Base-by-base conservation (phyloP, 352 stramenopile species). In the Blastocystis sp. region DNA sequence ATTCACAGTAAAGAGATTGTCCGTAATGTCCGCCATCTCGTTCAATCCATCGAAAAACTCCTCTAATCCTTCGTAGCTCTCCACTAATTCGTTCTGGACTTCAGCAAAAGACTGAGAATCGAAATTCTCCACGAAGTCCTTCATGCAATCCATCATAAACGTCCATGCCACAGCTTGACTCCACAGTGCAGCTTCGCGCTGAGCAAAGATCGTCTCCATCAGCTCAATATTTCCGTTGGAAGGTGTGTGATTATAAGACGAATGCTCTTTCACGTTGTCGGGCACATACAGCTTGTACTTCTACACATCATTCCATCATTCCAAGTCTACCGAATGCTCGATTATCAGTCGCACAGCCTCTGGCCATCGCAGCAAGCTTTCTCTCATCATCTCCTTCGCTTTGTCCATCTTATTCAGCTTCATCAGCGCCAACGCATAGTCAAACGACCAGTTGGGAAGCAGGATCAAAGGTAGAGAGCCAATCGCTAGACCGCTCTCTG, bases 361-460 rank as follows among this genome's bases (percentile, higher is more conserved):
- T 7, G 70, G 70, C 70, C 70, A 81, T 41, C 70, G 43, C 70
- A 26, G 50, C 24, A 81, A 45, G 20, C 39, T 63, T 20, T 63
- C 45, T 16, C 13, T 26, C 24, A 81, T 63, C 3, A 50, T n/a
- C n/a, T 81, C 39, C 9, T 26, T 34, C 50, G 39, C 70, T 6
- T 24, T 26, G n/a, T 62, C 70, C 6, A 0, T 53, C 7, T 64
- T 20, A 30, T 54, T 37, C 24, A 18, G 18, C 5, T 47, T 41
- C 11, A 62, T 43, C 26, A 63, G 55, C 24, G 70, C 70, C 34
- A 81, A n/a, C 16, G n/a, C 70, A 26, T 63, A 81, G 55, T 81
- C 70, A 34, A 81, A 81, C 26, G 47, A 50, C 70, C 70, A 81
- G 39, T 81, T 81, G 3, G 70, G 70, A 24, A 81, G 70, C 20